These are phyloP conservation scores for Aspergillus cavernicola DNA, from an alignment of 495 filamentous ascomycete genomes.

Conservation along the genomic window DNA sequence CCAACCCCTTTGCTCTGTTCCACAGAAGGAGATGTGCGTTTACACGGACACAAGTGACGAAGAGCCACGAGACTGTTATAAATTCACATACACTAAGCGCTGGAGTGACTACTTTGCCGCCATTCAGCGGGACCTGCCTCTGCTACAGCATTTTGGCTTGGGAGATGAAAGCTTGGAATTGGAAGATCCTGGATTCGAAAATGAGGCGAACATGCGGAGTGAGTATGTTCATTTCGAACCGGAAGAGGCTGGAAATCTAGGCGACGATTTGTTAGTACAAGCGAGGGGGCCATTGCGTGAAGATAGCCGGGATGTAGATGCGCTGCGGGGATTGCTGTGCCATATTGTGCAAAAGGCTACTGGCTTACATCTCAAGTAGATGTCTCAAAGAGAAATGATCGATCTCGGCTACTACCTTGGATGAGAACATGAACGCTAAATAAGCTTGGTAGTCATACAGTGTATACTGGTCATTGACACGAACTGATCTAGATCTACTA, in stretches of 20 bases:
- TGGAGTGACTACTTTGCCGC: not conserved
- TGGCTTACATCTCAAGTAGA: too few species aligned
- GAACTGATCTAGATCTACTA: too few species aligned
- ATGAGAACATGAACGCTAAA: too few species aligned
- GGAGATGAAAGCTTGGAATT: not conserved
- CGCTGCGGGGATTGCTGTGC: not conserved
- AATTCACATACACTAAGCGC: not conserved
- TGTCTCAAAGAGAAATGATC: too few species aligned
- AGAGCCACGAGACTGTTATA: not conserved
- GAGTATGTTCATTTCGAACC: not conserved
- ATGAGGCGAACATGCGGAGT: not conserved
- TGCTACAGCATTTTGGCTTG: not conserved
- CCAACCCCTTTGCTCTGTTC: not conserved
- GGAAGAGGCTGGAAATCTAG: not conserved
- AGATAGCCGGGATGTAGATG: not conserved
- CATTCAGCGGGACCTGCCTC: not conserved
- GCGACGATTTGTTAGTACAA: not conserved
- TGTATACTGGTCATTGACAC: too few species aligned
- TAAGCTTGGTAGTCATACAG: too few species aligned
- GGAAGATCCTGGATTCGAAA: not conserved
- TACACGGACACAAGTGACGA: too few species aligned
- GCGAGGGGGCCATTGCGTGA: not conserved
- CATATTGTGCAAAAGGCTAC: not conserved
- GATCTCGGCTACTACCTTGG: too few species aligned
- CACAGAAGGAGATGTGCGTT: not conserved